phyloP scores from a whole-genome alignment of 768 basidiomycete genomes.

The Leucocoprinus leucothites region DNA sequence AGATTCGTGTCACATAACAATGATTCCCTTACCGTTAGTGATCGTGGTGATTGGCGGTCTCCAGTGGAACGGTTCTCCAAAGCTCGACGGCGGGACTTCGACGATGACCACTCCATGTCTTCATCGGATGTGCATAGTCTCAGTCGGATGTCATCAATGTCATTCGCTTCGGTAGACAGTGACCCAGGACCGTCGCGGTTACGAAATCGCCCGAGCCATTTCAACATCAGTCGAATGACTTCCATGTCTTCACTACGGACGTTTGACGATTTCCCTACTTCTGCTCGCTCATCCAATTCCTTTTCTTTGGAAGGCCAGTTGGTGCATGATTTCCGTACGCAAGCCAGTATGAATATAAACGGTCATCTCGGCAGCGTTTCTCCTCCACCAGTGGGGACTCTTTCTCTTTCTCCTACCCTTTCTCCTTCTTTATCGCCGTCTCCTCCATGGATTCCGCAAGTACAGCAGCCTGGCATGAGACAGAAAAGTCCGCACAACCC shows the following conservation, averaged over 20 bases:
- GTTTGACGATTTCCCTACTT: constrained; percentile 69
- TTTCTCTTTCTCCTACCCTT: constrained; percentile 67
- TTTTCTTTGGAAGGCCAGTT: constrained; percentile 75
- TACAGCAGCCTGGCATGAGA: constrained; percentile 36
- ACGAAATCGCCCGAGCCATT: constrained; percentile 59
- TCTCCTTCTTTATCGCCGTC: constrained; percentile 46
- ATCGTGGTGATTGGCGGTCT: constrained; percentile 48
- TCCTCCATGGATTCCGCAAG: constrained; percentile 48
- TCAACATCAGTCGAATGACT: constrained; percentile 71
- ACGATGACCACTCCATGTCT: constrained; percentile 91
- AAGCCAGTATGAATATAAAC: constrained; percentile 68
- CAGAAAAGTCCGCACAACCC: constrained; percentile 31
- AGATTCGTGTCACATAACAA: constrained; percentile 36
- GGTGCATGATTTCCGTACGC: constrained; percentile 69
- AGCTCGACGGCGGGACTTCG: constrained; percentile 77
- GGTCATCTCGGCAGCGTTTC: constrained; percentile 63
- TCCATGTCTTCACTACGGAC: constrained; percentile 75
- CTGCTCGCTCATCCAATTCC: constrained; percentile 77
- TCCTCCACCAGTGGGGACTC: constrained; percentile 71
- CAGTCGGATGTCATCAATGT: constrained; percentile 72
- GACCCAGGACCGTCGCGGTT: constrained; percentile 77
- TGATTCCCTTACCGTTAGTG: constrained; percentile 25
- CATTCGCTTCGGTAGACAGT: constrained; percentile 81
- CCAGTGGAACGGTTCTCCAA: constrained; percentile 61
- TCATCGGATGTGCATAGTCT: constrained; percentile 81